These are phyloP conservation scores for Lentinus polychrous DNA, from an alignment of 1,284 basidiomycete species.

Conservation along the genomic window DNA sequence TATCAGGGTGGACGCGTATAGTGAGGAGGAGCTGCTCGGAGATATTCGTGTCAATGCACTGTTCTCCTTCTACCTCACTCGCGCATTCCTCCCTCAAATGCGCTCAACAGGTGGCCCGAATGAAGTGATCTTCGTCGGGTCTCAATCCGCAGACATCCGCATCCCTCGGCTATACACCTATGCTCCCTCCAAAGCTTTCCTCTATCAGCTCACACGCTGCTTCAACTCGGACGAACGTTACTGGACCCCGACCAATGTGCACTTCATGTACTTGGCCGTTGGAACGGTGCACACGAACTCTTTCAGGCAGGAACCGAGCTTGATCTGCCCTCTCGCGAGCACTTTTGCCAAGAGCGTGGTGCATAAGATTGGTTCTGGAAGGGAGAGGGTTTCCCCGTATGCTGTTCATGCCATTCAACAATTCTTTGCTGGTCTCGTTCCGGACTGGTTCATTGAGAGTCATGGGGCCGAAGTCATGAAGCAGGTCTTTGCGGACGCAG, in stretches of 20 bases:
- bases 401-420: slow-evolving; percentile 10
- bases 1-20: slow-evolving; percentile 17
- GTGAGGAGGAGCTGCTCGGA: slow-evolving; percentile 15
- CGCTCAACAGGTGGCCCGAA: slow-evolving; percentile 20
- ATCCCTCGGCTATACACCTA: slow-evolving; percentile 20
- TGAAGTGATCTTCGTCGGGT: slow-evolving; percentile 21
- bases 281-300: slow-evolving; percentile 17
- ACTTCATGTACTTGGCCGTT: slow-evolving; percentile 18
- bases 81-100: slow-evolving; percentile 20
- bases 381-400: slow-evolving; percentile 7
- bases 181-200: slow-evolving; percentile 20
- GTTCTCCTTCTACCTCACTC: slow-evolving; percentile 23
- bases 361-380: slow-evolving; percentile 10
- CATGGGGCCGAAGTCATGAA: slow-evolving; percentile 3
- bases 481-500: neutral
- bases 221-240: slow-evolving; percentile 22
- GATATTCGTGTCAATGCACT: slow-evolving; percentile 18
- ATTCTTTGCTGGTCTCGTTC: slow-evolving; percentile 1
- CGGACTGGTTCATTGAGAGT: slow-evolving; percentile 1
- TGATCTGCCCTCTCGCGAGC: slow-evolving; percentile 9
- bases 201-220: slow-evolving; percentile 18
- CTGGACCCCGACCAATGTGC: slow-evolving; percentile 17
- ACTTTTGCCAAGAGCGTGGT: slow-evolving; percentile 10
- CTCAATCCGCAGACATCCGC: slow-evolving; percentile 16
- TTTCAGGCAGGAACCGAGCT: slow-evolving; percentile 5